Evolutionary conservation across 768 basidiomycete genomes (phyloP).

Genomic region (Infundibulicybe gibba): DNA sequence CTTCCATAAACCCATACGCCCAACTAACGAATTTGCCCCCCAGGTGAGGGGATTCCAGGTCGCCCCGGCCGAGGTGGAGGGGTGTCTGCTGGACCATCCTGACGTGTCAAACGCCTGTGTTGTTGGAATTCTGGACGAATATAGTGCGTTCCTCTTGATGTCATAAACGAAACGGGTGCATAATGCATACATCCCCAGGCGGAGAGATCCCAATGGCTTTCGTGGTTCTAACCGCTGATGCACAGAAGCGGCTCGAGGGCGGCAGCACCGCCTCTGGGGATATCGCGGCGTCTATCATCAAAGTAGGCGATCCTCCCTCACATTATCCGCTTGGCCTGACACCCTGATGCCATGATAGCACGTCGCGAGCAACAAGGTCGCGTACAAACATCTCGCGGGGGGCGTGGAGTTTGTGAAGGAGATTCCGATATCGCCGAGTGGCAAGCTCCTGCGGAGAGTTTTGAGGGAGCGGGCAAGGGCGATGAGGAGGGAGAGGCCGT

Average conservation of each 20-base stretch:
- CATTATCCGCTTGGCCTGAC: too few relatives aligned
- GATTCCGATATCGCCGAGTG: slow-evolving; percentile 65
- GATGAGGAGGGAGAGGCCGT: slow-evolving; percentile 1
- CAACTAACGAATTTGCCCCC: slow-evolving; percentile 30
- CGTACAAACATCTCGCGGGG: slow-evolving; percentile 57
- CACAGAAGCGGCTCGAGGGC: slow-evolving; percentile 27
- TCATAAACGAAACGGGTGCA: not conserved
- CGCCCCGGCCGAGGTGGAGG: slow-evolving; percentile 71
- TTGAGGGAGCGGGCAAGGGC: slow-evolving; percentile 46
- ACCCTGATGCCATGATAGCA: slow-evolving; percentile 29
- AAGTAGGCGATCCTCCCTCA: slow-evolving; percentile 27
- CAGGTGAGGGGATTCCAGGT: slow-evolving; percentile 72
- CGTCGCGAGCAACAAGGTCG: slow-evolving; percentile 49
- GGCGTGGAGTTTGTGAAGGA: slow-evolving; percentile 52
- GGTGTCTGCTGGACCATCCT: slow-evolving; percentile 54
- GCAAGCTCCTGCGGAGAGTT: slow-evolving; percentile 47
- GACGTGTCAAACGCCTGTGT: slow-evolving; percentile 64
- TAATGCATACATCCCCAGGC: slow-evolving; percentile 19
- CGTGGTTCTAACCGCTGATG: slow-evolving; percentile 45
- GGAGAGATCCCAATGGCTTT: slow-evolving; percentile 74
- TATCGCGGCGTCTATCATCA: slow-evolving; percentile 43
- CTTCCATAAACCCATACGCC: slow-evolving; percentile 19
- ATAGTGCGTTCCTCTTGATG: slow-evolving; percentile 34
- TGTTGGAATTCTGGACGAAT: slow-evolving; percentile 64
- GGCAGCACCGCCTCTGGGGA: slow-evolving; percentile 22